Evolutionary conservation across 768 basidiomycete genomes (phyloP).

Genomic region (Lactarius sp.): DNA sequence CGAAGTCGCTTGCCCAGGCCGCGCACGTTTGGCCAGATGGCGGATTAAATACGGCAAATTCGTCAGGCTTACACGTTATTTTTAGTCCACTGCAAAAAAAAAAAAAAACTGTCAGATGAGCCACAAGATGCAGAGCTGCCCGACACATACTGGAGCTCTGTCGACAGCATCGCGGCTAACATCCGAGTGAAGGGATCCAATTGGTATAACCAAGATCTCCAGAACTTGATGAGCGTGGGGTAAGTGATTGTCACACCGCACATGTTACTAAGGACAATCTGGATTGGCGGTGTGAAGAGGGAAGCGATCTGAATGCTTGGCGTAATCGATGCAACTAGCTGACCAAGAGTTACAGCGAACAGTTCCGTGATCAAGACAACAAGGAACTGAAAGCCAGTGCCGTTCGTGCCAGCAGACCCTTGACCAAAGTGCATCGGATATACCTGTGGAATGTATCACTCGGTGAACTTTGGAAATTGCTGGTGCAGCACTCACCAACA

Average conservation of each 20-base stretch:
- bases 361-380: slow-evolving; percentile 67
- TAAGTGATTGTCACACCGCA: slow-evolving; percentile 80
- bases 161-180: slow-evolving; percentile 70
- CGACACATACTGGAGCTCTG: slow-evolving; percentile 57
- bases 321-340: slow-evolving; percentile 68
- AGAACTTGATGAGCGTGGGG: slow-evolving; percentile 60
- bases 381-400: slow-evolving; percentile 69
- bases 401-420: slow-evolving; percentile 54
- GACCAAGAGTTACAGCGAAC: slow-evolving; percentile 69
- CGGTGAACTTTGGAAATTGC: background rate
- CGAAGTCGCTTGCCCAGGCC: slow-evolving; percentile 67
- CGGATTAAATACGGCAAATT: slow-evolving; percentile 68
- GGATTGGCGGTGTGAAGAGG: slow-evolving; percentile 72
- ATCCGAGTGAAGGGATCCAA: slow-evolving; percentile 69
- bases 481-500: slow-evolving; percentile 45
- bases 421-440: slow-evolving; percentile 68
- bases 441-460: slow-evolving; percentile 31
- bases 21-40: slow-evolving; percentile 69
- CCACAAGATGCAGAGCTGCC: background rate
- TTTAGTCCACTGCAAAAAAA: slow-evolving; percentile 48
- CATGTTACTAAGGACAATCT: slow-evolving; percentile 60
- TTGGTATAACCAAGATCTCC: slow-evolving; percentile 76
- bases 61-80: slow-evolving; percentile 60
- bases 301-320: slow-evolving; percentile 70
- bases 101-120: background rate